phyloP scores from a whole-genome alignment of 2,329 filamentous ascomycete species.

The Scedosporium dehoogii region DNA sequence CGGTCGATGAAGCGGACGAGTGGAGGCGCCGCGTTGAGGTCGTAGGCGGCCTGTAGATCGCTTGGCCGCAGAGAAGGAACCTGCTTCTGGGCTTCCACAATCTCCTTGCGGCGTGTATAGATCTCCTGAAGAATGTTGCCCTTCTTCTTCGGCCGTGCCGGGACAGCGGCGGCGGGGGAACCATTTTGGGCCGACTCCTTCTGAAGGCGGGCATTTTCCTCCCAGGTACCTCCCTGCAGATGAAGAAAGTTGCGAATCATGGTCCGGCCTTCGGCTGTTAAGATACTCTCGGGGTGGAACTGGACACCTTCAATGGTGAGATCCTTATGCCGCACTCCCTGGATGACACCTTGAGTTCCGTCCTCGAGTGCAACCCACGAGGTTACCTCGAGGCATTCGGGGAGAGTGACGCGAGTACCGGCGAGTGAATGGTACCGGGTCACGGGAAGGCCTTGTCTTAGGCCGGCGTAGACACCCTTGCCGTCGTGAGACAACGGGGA shows the following conservation, averaged over 20 bases:
- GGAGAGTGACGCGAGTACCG: slow-evolving; percentile 79
- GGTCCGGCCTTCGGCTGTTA: slow-evolving; percentile 75
- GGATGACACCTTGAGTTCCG: slow-evolving; percentile 77
- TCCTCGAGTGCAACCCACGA: slow-evolving; percentile 78
- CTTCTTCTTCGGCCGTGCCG: slow-evolving; percentile 49
- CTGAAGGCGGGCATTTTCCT: slow-evolving; percentile 57
- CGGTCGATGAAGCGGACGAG: slow-evolving; percentile 71
- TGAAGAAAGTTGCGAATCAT: slow-evolving; percentile 91
- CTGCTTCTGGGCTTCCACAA: slow-evolving; percentile 70
- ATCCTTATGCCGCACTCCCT: slow-evolving; percentile 92
- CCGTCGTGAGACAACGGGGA: slow-evolving; percentile 80
- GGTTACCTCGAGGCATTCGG: slow-evolving; percentile 75
- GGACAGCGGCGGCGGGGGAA: slow-evolving; percentile 16
- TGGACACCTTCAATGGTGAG: slow-evolving; percentile 91
- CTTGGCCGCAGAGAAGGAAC: slow-evolving; percentile 74
- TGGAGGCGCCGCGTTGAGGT: slow-evolving; percentile 75
- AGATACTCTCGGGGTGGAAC: slow-evolving; percentile 94
- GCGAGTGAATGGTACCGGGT: slow-evolving; percentile 95
- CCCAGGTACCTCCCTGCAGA: slow-evolving; percentile 87
- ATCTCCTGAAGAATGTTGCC: slow-evolving; percentile 86
- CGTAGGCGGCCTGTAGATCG: slow-evolving; percentile 79
- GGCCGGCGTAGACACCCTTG: slow-evolving; percentile 81
- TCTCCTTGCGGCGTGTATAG: slow-evolving; percentile 67
- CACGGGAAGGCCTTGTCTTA: slow-evolving; percentile 73
- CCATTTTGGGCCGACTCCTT: slow-evolving; percentile 24